These are phyloP conservation scores for Pestalotiopsis sp. DNA, from an alignment of 2,329 filamentous ascomycete species.

Conservation along the genomic window DNA sequence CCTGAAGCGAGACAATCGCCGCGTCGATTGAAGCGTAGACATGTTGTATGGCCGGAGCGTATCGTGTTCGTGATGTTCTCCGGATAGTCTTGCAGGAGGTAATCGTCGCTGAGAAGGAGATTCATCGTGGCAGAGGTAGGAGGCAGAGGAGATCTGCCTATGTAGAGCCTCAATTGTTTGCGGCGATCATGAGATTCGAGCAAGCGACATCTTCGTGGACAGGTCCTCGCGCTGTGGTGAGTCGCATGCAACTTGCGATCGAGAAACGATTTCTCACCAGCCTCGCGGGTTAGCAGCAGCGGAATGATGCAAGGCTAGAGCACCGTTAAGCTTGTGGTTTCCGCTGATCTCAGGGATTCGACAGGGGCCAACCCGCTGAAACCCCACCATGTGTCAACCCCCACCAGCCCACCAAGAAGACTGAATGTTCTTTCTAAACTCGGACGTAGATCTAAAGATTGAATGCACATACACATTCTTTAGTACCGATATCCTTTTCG, in stretches of 20 bases:
- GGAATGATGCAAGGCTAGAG: constrained; percentile 18
- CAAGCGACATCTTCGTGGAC: background rate
- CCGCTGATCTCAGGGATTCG: constrained; percentile 12
- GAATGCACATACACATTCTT: background rate
- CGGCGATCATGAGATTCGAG: background rate
- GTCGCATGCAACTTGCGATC: constrained; percentile 1
- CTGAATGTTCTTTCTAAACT: background rate
- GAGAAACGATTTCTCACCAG: constrained; percentile 12
- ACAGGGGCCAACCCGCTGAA: constrained; percentile 11
- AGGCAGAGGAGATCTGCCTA: background rate
- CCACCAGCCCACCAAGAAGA: constrained; percentile 9
- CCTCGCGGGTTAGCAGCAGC: constrained; percentile 7
- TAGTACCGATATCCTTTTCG: background rate
- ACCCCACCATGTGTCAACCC: constrained; percentile 13
- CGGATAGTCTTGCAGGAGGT: constrained; percentile 79
- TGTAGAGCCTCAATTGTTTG: background rate
- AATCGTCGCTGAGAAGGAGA: constrained; percentile 63
- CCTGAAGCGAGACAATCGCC: constrained; percentile 95
- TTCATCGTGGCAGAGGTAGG: constrained; percentile 49
- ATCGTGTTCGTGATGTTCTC: constrained; percentile 88
- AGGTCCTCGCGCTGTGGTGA: background rate
- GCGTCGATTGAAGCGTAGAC: constrained; percentile 85
- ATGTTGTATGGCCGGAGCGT: constrained; percentile 69
- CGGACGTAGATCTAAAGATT: background rate
- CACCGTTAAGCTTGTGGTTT: background rate